Base-by-base conservation (phyloP, 371 early-diverging fungal species). In the Syncephalastrum racemosum region DNA sequence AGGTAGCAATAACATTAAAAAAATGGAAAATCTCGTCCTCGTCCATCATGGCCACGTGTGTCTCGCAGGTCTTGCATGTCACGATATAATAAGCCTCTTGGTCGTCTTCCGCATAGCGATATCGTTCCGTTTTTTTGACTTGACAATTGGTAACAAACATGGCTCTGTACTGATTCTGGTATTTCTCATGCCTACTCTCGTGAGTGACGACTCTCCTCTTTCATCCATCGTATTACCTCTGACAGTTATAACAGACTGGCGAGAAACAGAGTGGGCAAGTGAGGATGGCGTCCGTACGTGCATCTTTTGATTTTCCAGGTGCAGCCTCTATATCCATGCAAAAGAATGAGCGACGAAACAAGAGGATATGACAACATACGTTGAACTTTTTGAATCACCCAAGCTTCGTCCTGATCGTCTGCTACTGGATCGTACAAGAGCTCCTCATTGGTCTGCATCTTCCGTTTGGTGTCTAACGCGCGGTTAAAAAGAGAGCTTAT, bases 11-110 rank as follows among this genome's bases (percentile, higher is more conserved):
- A 25, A 79, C 75, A 70, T 86, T 83, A 53, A 86, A 89, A 58
- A 87, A 87, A 62, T 89, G 89, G 57, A 79, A 87, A 1, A 89
- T 75, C 62, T 89, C 88, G 18, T 86, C 89, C 14, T 77, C 66
- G 56, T 87, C 89, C 47, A 83, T 67, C 55, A 86, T 77, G 4
- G 84, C 89, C 2, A 86, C 83, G 53, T 85, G 83, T 4, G 84
- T 81, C 18, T 75, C 80, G 56, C 89, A 89, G 4, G 75, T 75
- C 20, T 78, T 71, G 51, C 87, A 88, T n/a, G 60, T 64, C 13
- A 87, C 89, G 3, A 79, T 70, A 51, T 75, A 77, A 64, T 81
- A 88, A 8, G 58, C 59, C 49, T 79, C 82, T 31, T 79, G 64
- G 25, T 47, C 50, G 27, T 40, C 54, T 25, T 46, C 24, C 61